Conservation (phyloP, 345 rosid genomes). For the Gossypium rotundifolium region DNA sequence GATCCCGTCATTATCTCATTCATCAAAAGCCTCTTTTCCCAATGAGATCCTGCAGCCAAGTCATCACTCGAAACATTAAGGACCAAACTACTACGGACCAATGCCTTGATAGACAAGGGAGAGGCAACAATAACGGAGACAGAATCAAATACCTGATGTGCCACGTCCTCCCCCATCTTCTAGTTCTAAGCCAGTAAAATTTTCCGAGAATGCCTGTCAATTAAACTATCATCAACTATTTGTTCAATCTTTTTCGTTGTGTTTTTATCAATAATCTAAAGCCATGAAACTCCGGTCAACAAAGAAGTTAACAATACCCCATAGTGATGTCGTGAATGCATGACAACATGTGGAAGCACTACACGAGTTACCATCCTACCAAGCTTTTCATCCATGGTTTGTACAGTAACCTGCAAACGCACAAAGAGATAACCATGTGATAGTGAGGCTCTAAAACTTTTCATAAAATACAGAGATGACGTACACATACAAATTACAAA, state of each 20-base stretch:
- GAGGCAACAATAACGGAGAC: background rate
- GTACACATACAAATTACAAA: background rate
- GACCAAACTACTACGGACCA: background rate
- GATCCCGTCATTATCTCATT: constrained; percentile 99
- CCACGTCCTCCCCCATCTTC: constrained; percentile 99
- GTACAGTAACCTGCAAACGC: constrained; percentile 70
- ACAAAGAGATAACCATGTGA: background rate
- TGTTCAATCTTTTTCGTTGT: background rate
- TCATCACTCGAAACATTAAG: constrained; percentile 5
- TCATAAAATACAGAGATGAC: background rate
- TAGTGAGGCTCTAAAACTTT: background rate
- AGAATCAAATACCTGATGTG: constrained; percentile 60
- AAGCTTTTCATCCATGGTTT: constrained; percentile 82
- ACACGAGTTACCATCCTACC: constrained; percentile 92
- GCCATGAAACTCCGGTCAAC: constrained; percentile 1
- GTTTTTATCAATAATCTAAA: background rate
- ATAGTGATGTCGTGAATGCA: constrained; percentile 94
- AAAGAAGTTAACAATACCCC: constrained; percentile 49
- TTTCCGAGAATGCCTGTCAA: constrained; percentile 83
- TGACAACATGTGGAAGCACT: constrained; percentile 93
- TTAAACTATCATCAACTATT: constrained; percentile 1
- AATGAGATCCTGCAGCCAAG: constrained; percentile 77
- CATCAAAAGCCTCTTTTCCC: constrained; percentile 99
- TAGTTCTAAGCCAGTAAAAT: constrained; percentile 94
- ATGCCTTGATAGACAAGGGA: background rate